phyloP scores from a whole-genome alignment of 2,329 filamentous ascomycete genomes.

The Claviceps spartinae region DNA sequence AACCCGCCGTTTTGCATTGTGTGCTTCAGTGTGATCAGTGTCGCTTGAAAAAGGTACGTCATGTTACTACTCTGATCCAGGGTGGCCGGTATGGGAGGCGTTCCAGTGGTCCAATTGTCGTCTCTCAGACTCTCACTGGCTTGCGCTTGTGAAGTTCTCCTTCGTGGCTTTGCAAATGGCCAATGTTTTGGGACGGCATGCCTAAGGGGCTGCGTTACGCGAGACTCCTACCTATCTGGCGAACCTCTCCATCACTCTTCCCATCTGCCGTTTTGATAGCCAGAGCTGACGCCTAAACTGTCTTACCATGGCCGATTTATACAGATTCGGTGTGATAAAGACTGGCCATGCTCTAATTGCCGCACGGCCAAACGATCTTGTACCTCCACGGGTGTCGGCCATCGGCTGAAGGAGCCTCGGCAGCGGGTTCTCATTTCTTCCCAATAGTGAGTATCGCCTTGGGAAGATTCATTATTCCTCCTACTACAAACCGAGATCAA shows the following conservation, averaged over 20 bases:
- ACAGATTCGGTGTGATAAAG: constrained; percentile 46
- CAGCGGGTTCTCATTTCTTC: constrained; percentile 46
- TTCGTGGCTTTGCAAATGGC: background rate
- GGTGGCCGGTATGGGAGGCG: background rate
- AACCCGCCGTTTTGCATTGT: background rate
- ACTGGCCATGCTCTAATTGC: constrained; percentile 44
- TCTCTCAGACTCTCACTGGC: background rate
- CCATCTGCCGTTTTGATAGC: background rate
- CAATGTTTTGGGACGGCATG: background rate
- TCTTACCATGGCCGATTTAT: background rate
- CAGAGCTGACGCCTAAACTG: constrained; percentile 2
- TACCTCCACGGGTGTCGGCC: constrained; percentile 39
- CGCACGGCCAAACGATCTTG: constrained; percentile 38
- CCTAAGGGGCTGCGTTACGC: background rate
- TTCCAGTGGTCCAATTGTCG: background rate
- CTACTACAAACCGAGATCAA: background rate
- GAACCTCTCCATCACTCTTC: background rate
- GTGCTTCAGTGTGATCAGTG: constrained; percentile 30
- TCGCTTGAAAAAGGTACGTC: constrained; percentile 26
- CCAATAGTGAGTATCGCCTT: constrained; percentile 36
- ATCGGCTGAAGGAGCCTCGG: constrained; percentile 39
- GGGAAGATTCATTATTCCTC: background rate
- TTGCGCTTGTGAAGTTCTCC: background rate
- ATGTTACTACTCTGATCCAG: constrained; percentile 1
- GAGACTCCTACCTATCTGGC: background rate